A percentile compares a stretch with the other conserved stretches of the same genome.
These are phyloP conservation scores for Pichia pseudocactophila DNA, from an alignment of 805 yeast genomes.

Conservation along the genomic window DNA sequence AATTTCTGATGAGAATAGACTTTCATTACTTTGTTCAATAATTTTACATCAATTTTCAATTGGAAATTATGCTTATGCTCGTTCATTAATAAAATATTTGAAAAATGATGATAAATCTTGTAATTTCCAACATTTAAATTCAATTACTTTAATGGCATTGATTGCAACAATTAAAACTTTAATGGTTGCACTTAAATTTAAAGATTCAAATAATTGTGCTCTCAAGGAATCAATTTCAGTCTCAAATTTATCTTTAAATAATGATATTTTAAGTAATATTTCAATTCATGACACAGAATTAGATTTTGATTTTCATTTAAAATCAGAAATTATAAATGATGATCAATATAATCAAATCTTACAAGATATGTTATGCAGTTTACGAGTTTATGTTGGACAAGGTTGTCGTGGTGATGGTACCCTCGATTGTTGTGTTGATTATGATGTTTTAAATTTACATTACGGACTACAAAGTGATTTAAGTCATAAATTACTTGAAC, in stretches of 20 bases:
- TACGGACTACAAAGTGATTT: constrained; percentile 24
- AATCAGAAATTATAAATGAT: no score
- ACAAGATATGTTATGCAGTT: constrained; percentile 9
- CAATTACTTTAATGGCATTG: constrained; percentile 24
- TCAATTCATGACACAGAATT: no score
- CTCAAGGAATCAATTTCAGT: background rate
- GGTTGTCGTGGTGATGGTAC: background rate
- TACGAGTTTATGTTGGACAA: constrained; percentile 11
- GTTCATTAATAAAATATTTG: constrained; percentile 21
- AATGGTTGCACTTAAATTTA: constrained; percentile 11
- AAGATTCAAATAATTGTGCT: background rate
- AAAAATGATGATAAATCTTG: constrained; percentile 11
- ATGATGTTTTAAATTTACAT: constrained; percentile 19
- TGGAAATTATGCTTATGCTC: constrained; percentile 16
- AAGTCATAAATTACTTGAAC: constrained; percentile 21
- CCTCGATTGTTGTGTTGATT: constrained; percentile 11
- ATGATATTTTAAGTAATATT: background rate
- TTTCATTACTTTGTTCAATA: constrained; percentile 24
- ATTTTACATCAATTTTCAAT: constrained; percentile 22
- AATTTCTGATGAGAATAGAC: constrained; percentile 23
- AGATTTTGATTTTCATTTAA: background rate
- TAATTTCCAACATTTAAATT: constrained; percentile 11
- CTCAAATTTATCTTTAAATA: background rate
- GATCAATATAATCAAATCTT: constrained; percentile 1
- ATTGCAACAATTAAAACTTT: constrained; percentile 22